Evolutionary conservation across 176 grass and related monocot species (phyloP).

Genomic region (Oryza punctata): DNA sequence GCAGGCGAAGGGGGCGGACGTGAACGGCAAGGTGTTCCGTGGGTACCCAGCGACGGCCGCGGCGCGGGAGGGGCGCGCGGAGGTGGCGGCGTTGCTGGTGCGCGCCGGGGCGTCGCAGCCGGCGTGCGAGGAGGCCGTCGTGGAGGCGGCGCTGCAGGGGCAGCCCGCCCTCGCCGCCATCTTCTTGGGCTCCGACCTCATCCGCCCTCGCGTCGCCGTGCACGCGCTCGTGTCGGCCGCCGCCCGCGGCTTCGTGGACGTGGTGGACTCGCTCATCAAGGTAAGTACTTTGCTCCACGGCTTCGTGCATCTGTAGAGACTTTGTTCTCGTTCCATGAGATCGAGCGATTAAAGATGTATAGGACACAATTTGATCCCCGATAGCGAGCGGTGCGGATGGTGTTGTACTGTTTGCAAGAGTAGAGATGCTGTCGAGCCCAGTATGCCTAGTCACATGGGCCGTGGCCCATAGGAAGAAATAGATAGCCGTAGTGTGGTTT

Average conservation of each 20-base stretch:
- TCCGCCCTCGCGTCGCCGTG: constrained; percentile 66
- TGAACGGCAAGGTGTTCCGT: constrained; percentile 82
- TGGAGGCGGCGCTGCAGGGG: constrained; percentile 80
- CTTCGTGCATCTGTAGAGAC: too few relatives aligned
- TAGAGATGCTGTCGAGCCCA: neutral
- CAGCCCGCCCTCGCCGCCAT: constrained; percentile 64
- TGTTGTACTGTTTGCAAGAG: neutral
- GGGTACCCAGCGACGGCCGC: constrained; percentile 82
- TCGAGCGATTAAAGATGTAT: too few relatives aligned
- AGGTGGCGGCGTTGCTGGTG: constrained; percentile 77
- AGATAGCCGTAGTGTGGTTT: neutral
- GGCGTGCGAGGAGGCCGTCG: constrained; percentile 93
- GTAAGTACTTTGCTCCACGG: constrained; percentile 11
- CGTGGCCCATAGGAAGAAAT: neutral
- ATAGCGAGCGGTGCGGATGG: neutral
- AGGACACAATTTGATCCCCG: neutral
- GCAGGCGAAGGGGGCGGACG: constrained; percentile 86
- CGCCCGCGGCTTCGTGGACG: constrained; percentile 72
- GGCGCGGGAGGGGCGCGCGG: constrained; percentile 67
- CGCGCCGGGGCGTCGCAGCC: constrained; percentile 82
- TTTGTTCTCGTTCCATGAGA: too few relatives aligned
- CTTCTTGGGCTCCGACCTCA: constrained; percentile 83
- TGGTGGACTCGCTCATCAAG: constrained; percentile 74
- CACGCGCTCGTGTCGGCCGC: constrained; percentile 84
- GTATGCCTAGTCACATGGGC: neutral